Base-by-base conservation (phyloP, 306 rosid species). In the Lathyrus tuberosus region DNA sequence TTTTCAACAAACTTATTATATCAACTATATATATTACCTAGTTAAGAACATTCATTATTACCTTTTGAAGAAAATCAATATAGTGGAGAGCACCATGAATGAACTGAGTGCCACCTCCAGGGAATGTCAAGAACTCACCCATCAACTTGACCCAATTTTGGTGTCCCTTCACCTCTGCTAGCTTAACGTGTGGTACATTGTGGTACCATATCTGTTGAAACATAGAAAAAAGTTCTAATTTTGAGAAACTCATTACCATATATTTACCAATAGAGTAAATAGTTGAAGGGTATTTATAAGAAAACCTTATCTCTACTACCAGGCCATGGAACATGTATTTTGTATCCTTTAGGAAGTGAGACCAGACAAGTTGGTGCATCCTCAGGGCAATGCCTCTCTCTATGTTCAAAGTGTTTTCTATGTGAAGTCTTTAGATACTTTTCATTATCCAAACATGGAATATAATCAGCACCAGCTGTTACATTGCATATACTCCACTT, bases 41-140 rank as follows among this genome's bases (percentile, higher is more conserved):
- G 42, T 40, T 42, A 14, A 20, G 26, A 76, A 68, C 68, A 8
- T 2, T 44, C 26, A 43, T 24, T 2, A 76, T 37, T 71, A 92
- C 97, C 93, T 83, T 51, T 84, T 90, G 86, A 62, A 88, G 48
- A 79, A 86, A 90, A 73, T 90, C 97, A 57, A 90, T 94, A 84
- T 94, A 94, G 62, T 87, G 91, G n/a, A 90, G 88, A 63, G 98
- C 97, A 52, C 98, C 98, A 54, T 88, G 90, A 62, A 90, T 85
- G 80, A 94, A 94, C 62, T 94, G 98, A 31, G 98, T 88, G 69
- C 97, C 98, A 60, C 98, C 98, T 16, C 98, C 98, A 0, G 98
- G 98, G 64, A 94, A 94, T 8, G 95, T 88, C 79, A 88, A 82
- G 81, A 86, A 88, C 70, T 94, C 98, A 14, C 98, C 97, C 1